These are phyloP conservation scores for Colletotrichum cuscutae DNA, from an alignment of 2,329 filamentous ascomycete genomes.

Conservation along the genomic window DNA sequence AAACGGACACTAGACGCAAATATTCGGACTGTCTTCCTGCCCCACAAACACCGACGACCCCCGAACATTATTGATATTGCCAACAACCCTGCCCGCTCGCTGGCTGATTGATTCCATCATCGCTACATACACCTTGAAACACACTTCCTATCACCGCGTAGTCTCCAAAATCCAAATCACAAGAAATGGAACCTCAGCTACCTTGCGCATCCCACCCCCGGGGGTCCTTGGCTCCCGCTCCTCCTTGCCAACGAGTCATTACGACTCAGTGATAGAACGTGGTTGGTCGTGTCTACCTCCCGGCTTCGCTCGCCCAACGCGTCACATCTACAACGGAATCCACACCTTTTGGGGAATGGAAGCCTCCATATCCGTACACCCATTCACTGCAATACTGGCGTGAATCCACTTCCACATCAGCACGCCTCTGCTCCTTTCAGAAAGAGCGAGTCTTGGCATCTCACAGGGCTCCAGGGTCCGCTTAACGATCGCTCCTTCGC, in stretches of 20 bases:
- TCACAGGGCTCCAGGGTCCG: neutral
- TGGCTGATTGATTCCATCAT: neutral
- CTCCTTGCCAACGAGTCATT: neutral
- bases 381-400: constrained; percentile 27
- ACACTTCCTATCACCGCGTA: neutral
- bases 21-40: neutral
- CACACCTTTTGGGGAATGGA: neutral
- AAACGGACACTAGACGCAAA: neutral
- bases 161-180: neutral
- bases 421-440: neutral
- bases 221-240: neutral
- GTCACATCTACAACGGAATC: neutral
- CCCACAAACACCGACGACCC: constrained; percentile 1
- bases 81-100: neutral
- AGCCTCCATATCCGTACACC: neutral
- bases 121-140: neutral
- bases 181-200: neutral
- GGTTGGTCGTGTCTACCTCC: neutral
- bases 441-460: neutral
- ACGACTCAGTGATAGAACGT: neutral
- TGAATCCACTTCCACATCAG: neutral
- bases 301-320: constrained; percentile 15
- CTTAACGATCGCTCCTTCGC: neutral
- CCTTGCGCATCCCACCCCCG: neutral
- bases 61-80: neutral